phyloP scores from a whole-genome alignment of 2,329 filamentous ascomycete species.

The Botrytis deweyae region DNA sequence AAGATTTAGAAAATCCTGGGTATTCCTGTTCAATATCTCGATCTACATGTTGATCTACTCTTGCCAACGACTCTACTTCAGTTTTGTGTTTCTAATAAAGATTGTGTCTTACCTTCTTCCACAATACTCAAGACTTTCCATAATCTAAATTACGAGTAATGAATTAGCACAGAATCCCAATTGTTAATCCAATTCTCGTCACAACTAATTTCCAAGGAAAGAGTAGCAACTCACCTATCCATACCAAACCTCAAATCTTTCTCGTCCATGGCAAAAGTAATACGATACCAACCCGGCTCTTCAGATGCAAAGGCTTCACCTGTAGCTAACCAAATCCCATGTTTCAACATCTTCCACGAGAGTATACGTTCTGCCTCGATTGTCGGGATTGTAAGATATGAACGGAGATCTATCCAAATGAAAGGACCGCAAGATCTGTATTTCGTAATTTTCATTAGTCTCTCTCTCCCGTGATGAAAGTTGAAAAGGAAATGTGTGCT shows the following conservation, averaged over 20 bases:
- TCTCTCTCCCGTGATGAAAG: neutral
- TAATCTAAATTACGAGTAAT: neutral
- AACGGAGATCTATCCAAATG: conserved; percentile 24
- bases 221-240: conserved; percentile 15
- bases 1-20: neutral
- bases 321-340: conserved; percentile 26
- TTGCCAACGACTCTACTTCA: neutral
- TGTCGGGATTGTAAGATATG: conserved; percentile 15
- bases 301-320: conserved; percentile 25
- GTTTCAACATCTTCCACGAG: conserved; percentile 24
- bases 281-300: conserved; percentile 23
- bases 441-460: neutral
- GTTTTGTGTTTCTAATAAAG: neutral
- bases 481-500: neutral
- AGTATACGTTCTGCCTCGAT: conserved; percentile 22
- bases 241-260: conserved; percentile 24
- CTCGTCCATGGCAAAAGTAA: conserved; percentile 24
- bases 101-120: neutral
- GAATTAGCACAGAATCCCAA: neutral
- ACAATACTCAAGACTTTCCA: neutral
- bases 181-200: neutral
- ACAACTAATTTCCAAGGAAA: neutral
- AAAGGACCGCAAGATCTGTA: conserved; percentile 24
- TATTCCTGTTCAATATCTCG: neutral
- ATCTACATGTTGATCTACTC: neutral